Base-by-base conservation (phyloP, 805 yeast species). In the Candida yuanshanica region DNA sequence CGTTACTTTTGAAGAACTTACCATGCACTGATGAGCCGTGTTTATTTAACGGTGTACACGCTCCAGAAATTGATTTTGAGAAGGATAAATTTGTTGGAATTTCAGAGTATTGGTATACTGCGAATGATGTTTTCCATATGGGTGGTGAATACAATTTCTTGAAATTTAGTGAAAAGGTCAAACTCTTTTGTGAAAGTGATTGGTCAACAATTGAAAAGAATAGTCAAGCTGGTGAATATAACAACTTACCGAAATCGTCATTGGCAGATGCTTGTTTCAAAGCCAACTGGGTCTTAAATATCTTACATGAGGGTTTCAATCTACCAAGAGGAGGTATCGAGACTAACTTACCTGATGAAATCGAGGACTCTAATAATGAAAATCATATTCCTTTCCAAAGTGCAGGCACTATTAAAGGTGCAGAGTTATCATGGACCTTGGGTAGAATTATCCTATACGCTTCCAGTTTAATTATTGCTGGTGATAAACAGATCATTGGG, bases 51-150 rank as follows among this genome's bases (percentile, higher is more conserved):
- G 99, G 98, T 24, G 88, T 88, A 13, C 97, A 91, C 65, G 96
- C 89, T 0, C 99, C 99, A 5, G 75, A 72, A 23, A 77, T 93
- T 46, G 88, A 90, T 63, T 88, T 87, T 56, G 71, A 73, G 12
- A 71, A 71, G 37, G 95, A 88, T 53, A 83, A 79, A 53, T 90
- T 93, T 62, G 83, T 93, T 22, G 99, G 99, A 0, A 82, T 91
- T 18, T 86, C 96, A 7, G 99, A 93, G 62, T 93, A 88, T 65
- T 93, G 98, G 97, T 91, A 93, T 59, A 88, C 97, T 1, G 90
- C 96, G 4, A 85, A 89, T 54, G 98, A 91, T 56, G 77, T 91
- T 4, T 90, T 90, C 59, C 78, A 82, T 31, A 73, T 88, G 66
- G 91, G 95, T 3, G 98, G 97, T 12, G 87, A 80, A 42, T 90